A percentile compares a stretch with the other conserved stretches of the same genome.
These are phyloP conservation scores for Articulospora tetracladia DNA, from an alignment of 495 filamentous ascomycete species.

Conservation along the genomic window DNA sequence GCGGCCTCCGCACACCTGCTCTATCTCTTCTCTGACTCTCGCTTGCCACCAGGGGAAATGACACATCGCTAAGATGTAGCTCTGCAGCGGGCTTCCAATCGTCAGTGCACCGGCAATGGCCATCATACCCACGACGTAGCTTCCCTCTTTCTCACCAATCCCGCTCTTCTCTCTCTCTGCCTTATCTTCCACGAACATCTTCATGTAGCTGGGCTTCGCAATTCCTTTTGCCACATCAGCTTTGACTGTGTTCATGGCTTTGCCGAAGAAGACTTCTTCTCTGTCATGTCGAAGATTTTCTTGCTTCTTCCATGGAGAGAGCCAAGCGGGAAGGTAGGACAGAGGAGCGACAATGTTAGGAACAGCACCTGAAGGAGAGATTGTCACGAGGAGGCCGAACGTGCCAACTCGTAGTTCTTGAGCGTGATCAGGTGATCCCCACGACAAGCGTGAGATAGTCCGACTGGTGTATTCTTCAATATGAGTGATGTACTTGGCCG, in stretches of 20 bases:
- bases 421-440: constrained; percentile 47
- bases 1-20: constrained; percentile 49
- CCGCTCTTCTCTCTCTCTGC: constrained; percentile 22
- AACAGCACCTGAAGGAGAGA: constrained; percentile 52
- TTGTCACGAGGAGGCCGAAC: constrained; percentile 53
- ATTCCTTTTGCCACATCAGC: constrained; percentile 41
- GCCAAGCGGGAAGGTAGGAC: constrained; percentile 33
- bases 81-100: constrained; percentile 33
- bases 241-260: constrained; percentile 40
- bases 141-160: constrained; percentile 27
- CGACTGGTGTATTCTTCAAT: constrained; percentile 57
- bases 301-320: constrained; percentile 51
- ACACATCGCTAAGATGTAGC: constrained; percentile 53
- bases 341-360: constrained; percentile 46
- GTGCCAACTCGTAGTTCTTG: constrained; percentile 50
- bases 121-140: constrained; percentile 39
- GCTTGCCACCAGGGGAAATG: constrained; percentile 53
- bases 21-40: constrained; percentile 51
- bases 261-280: constrained; percentile 33
- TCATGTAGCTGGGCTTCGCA: constrained; percentile 24
- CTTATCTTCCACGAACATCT: constrained; percentile 19
- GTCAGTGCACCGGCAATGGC: constrained; percentile 43
- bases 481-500: constrained; percentile 31
- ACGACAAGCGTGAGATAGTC: constrained; percentile 53
- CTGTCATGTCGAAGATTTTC: constrained; percentile 36